phyloP scores from a whole-genome alignment of 345 rosid genomes.

The sweet orange (Citrus sinensis) region DNA sequence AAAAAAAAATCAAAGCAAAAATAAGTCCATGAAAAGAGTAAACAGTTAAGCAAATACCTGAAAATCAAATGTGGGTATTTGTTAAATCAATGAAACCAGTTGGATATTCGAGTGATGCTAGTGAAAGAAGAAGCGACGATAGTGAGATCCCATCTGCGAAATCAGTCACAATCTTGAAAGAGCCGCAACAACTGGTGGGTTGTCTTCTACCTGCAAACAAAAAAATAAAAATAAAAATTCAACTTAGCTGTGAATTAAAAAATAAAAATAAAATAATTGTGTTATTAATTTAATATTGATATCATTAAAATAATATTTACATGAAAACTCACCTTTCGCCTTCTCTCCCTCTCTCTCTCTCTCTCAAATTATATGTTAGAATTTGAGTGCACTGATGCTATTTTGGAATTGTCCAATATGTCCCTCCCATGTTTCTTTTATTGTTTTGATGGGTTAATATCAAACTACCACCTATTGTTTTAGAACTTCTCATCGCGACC shows the following conservation, averaged over 20 bases:
- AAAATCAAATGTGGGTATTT: constrained; percentile 2
- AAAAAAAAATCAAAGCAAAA: background rate
- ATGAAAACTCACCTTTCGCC: constrained; percentile 9
- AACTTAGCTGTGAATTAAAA: background rate
- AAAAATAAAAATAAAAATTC: background rate
- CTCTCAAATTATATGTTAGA: background rate
- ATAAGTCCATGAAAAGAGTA: background rate
- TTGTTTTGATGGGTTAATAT: background rate
- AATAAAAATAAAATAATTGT: background rate
- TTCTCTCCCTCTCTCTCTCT: background rate
- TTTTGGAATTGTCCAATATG: background rate
- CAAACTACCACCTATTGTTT: background rate
- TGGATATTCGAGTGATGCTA: background rate
- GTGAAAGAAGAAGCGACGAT: background rate
- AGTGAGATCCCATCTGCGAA: constrained; percentile 21
- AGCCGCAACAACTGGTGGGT: constrained; percentile 55
- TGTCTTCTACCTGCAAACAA: constrained; percentile 41
- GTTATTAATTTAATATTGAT: background rate
- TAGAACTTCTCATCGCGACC: background rate
- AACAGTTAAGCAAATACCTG: constrained; percentile 2
- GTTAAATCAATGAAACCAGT: background rate
- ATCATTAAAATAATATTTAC: background rate
- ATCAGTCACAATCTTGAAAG: constrained; percentile 19
- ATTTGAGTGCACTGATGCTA: background rate
- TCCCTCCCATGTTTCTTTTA: background rate